These are phyloP conservation scores for Chaetomidium leptoderma DNA, from an alignment of 495 filamentous ascomycete genomes.

Conservation along the genomic window DNA sequence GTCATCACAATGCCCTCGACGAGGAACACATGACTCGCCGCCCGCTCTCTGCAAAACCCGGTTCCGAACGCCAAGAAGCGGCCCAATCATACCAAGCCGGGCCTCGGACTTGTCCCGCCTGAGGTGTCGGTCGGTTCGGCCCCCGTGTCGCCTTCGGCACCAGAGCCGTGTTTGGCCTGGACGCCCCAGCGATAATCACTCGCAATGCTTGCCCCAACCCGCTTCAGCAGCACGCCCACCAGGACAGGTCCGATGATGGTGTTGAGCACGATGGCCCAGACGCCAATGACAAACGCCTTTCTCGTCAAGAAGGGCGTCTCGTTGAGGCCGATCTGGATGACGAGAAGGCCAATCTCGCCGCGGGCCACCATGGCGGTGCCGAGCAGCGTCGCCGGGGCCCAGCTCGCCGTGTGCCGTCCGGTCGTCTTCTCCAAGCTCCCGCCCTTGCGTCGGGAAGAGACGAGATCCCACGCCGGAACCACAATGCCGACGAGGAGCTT, in stretches of 20 bases:
- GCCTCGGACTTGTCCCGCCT: background rate
- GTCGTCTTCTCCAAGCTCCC: background rate
- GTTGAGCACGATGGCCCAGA: conserved; percentile 73
- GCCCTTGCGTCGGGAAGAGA: background rate
- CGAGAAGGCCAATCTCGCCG: conserved; percentile 76
- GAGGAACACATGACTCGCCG: background rate
- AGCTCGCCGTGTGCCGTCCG: conserved; percentile 23
- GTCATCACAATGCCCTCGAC: background rate
- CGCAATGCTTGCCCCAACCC: conserved; percentile 26
- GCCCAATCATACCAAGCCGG: background rate
- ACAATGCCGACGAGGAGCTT: conserved; percentile 62
- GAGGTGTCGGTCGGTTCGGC: background rate
- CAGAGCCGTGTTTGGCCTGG: conserved; percentile 11
- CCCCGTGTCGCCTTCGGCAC: background rate
- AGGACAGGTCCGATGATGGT: conserved; percentile 67
- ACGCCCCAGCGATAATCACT: conserved; percentile 25
- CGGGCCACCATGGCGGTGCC: conserved; percentile 62
- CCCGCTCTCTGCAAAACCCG: background rate
- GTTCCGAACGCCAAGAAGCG: background rate
- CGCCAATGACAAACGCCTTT: conserved; percentile 57
- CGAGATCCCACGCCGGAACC: conserved; percentile 44
- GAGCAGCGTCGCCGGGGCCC: conserved; percentile 27
- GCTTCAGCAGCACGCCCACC: conserved; percentile 57
- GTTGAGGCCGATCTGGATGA: conserved; percentile 58
- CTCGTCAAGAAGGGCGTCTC: conserved; percentile 26